A percentile compares a stretch with the other conserved stretches of the same genome.
Conservation (phyloP, 345 rosid genomes). For the Combretum micranthum region DNA sequence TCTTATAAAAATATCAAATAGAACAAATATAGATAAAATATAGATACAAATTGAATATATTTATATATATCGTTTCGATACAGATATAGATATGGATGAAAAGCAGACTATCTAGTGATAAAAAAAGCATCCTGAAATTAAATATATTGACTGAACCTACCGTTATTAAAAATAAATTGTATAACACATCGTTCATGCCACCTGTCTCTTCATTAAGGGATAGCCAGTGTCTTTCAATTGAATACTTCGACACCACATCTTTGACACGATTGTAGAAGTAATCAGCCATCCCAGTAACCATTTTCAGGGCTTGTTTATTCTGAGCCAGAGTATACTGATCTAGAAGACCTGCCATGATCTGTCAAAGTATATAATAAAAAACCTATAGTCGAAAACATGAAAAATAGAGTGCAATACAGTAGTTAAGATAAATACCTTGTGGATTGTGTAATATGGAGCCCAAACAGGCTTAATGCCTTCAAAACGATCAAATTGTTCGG, state of each 20-base stretch:
- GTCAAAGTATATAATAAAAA: conserved; percentile 15
- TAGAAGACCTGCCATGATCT: conserved; percentile 87
- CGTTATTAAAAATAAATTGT: conserved; percentile 57
- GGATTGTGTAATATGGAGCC: conserved; percentile 98
- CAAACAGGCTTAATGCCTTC: conserved; percentile 79
- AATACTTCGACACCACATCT: conserved; percentile 53
- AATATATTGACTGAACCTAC: conserved; percentile 20
- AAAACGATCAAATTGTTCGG: conserved; percentile 70
- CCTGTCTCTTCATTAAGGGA: conserved; percentile 94
- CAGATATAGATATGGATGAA: too few species aligned
- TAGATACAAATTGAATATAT: too few species aligned
- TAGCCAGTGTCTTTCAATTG: conserved; percentile 58
- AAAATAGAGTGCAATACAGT: neutral
- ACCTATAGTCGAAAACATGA: neutral
- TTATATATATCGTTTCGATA: too few species aligned
- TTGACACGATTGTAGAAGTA: conserved; percentile 79
- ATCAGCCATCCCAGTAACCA: conserved; percentile 78
- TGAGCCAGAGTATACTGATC: conserved; percentile 73
- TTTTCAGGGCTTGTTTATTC: conserved; percentile 57
- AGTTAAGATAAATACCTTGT: conserved; percentile 45
- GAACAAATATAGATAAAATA: too few species aligned
- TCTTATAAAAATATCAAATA: too few species aligned
- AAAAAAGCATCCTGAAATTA: neutral
- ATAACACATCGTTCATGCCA: conserved; percentile 96
- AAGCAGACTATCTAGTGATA: too few species aligned